Base-by-base conservation (phyloP, 1,139 yeast genomes). In the Yamadazyma blattariae region DNA sequence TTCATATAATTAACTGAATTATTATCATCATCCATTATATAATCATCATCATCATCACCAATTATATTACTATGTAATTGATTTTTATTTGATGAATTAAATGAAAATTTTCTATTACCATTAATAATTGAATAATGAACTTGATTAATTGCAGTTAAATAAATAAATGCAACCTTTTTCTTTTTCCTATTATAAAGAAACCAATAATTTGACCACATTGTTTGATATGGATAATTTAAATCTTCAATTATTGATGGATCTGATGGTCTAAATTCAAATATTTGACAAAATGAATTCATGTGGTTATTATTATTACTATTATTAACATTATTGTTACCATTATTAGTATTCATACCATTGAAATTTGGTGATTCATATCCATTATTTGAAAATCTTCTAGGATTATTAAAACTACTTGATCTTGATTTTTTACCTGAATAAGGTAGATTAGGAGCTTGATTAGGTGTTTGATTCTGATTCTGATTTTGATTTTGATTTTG, bases 201-300 rank as follows among this genome's bases (percentile, higher is more conserved):
- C 84, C 95, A 92, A 71, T 87, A 87, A 54, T 82, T 72, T 27
- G 92, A 83, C 98, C 98, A 92, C 61, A 85, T 67, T 1, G 83
- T 77, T 33, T 86, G 90, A 26, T 85, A 82, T 25, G 82, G 86
- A 49, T 79, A 82, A 40, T 56, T 77, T 44, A 67, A 57, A 57
- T 68, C 80, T 66, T 80, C 86, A 45, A 85, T 82, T 25, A 88
- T 67, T 29, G 87, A 82, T 35, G 87, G 82, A 47, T 85, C 89
- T 10, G 87, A 77, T 2, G 96, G 95, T 40, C 78, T 82, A 51
- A 85, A 79, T 48, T 82, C 84, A 55, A 83, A 89, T 17, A 87
- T 82, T 30, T 77, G 77, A 53, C 95, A 87, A 37, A 81, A 84
- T 7, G 77, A 75, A 33, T 38, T 27, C 33, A 22, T 18, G n/a